Percentiles rank a stretch among this genome's conserved stretches.
phyloP scores from a whole-genome alignment of 345 rosid genomes.

The Carallia pectinifolia region DNA sequence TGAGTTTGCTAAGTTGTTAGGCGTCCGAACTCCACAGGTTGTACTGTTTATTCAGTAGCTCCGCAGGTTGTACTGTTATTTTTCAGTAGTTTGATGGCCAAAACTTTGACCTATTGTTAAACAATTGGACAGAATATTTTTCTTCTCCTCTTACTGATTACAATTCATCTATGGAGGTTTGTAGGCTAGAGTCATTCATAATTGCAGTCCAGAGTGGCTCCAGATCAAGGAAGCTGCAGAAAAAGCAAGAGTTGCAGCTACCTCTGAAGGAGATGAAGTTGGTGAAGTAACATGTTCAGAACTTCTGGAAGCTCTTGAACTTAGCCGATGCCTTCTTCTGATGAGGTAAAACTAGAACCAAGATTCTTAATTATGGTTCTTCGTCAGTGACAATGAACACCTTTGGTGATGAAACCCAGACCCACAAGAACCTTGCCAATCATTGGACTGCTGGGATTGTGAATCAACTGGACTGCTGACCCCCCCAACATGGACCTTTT shows the following conservation, averaged over 20 bases:
- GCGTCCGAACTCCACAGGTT: conserved; percentile 94
- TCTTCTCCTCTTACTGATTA: background rate
- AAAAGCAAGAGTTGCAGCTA: conserved; percentile 74
- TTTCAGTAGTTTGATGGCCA: conserved; percentile 9
- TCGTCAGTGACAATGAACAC: no score
- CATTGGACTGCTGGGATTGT: no score
- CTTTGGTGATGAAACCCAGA: no score
- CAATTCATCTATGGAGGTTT: conserved; percentile 9
- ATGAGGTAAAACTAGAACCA: conserved; percentile 64
- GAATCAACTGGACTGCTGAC: no score
- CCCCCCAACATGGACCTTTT: no score
- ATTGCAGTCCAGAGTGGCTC: conserved; percentile 79
- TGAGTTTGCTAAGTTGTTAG: conserved; percentile 95
- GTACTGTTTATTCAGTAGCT: conserved; percentile 18
- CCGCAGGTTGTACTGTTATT: conserved; percentile 64
- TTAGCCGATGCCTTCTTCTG: conserved; percentile 88
- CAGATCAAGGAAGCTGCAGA: conserved; percentile 90
- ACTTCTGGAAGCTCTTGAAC: conserved; percentile 97
- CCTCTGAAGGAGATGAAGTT: conserved; percentile 75
- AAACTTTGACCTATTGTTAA: background rate
- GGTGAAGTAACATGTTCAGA: conserved; percentile 93
- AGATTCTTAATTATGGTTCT: background rate
- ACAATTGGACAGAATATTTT: background rate
- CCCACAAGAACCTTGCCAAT: no score
- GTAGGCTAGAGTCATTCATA: conserved; percentile 96